A percentile compares a stretch with the other conserved stretches of the same genome.
These are phyloP conservation scores for Carallia brachiata DNA, from an alignment of 345 rosid genomes.

Conservation along the genomic window DNA sequence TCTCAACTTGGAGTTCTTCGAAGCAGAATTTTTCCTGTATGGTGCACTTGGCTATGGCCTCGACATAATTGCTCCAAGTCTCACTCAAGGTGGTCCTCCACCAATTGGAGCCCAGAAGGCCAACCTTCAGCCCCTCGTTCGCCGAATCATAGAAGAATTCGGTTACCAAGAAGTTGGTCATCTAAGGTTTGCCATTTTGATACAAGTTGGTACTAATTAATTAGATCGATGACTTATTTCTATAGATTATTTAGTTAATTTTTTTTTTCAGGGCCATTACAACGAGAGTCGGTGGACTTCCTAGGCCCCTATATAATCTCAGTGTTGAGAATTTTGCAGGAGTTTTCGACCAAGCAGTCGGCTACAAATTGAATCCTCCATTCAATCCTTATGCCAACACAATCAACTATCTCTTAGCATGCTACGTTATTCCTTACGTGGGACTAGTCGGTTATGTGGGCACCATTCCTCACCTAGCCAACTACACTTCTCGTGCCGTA, in stretches of 20 bases:
- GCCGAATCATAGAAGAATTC: constrained; percentile 52
- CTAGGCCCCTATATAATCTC: constrained; percentile 7
- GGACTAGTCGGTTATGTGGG: constrained; percentile 13
- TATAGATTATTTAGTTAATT: too few species aligned
- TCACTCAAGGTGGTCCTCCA: constrained; percentile 57
- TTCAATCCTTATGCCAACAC: constrained; percentile 11
- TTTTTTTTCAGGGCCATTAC: background rate
- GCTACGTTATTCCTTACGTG: constrained; percentile 11
- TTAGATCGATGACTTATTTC: too few species aligned
- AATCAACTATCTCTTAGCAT: constrained; percentile 5
- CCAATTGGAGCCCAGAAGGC: constrained; percentile 52
- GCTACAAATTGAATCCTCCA: background rate
- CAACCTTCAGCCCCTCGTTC: constrained; percentile 43
- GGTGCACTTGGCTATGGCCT: constrained; percentile 57
- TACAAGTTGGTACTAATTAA: too few species aligned
- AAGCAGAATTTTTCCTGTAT: constrained; percentile 55
- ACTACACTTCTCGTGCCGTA: background rate
- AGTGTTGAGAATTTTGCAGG: background rate
- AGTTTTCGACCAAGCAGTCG: background rate
- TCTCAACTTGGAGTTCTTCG: constrained; percentile 58
- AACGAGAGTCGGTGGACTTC: background rate
- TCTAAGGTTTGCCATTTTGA: constrained; percentile 38
- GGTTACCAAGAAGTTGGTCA: constrained; percentile 73
- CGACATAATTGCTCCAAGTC: constrained; percentile 34
- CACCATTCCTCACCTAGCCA: background rate